A percentile compares a stretch with the other conserved stretches of the same genome.
Evolutionary conservation across 2,329 filamentous ascomycete species (phyloP).

Genomic region (Celoporthe dispersa): DNA sequence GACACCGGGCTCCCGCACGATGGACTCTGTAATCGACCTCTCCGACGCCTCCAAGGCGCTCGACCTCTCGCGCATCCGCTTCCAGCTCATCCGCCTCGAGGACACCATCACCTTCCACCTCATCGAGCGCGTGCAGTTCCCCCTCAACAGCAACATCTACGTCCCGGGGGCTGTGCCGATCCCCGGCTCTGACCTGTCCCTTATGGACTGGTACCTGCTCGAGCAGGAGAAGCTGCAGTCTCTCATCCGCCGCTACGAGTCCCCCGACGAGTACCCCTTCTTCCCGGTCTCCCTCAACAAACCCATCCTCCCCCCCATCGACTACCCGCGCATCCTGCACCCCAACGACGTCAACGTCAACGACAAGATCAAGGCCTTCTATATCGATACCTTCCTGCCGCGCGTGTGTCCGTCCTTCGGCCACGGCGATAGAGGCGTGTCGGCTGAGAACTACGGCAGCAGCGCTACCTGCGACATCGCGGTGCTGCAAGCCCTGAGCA

Average conservation of each 20-base stretch:
- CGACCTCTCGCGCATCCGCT: constrained; percentile 89
- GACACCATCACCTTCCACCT: constrained; percentile 97
- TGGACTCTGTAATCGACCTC: constrained; percentile 91
- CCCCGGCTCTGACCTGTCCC: constrained; percentile 72
- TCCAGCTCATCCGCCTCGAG: constrained; percentile 91
- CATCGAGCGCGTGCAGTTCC: constrained; percentile 97
- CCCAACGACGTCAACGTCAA: constrained; percentile 91
- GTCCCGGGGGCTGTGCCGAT: constrained; percentile 77
- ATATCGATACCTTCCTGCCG: constrained; percentile 82
- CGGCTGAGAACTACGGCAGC: constrained; percentile 93
- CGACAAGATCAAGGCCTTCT: constrained; percentile 81
- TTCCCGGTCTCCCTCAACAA: constrained; percentile 76
- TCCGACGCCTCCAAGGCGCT: constrained; percentile 83
- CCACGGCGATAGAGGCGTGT: constrained; percentile 80
- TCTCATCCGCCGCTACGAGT: constrained; percentile 90
- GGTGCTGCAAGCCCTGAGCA: constrained; percentile 85
- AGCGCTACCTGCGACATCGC: constrained; percentile 89
- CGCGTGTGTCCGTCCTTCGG: constrained; percentile 78
- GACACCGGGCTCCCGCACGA: constrained; percentile 45
- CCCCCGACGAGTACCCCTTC: constrained; percentile 97
- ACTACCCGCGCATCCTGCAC: constrained; percentile 88
- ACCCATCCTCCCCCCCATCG: constrained; percentile 83
- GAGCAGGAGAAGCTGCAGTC: constrained; percentile 93
- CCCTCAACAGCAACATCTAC: constrained; percentile 89
- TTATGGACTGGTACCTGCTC: constrained; percentile 91